A percentile compares a stretch with the other conserved stretches of the same genome.
phyloP scores from a whole-genome alignment of 257 asterid species.

The Sherardia arvensis region DNA sequence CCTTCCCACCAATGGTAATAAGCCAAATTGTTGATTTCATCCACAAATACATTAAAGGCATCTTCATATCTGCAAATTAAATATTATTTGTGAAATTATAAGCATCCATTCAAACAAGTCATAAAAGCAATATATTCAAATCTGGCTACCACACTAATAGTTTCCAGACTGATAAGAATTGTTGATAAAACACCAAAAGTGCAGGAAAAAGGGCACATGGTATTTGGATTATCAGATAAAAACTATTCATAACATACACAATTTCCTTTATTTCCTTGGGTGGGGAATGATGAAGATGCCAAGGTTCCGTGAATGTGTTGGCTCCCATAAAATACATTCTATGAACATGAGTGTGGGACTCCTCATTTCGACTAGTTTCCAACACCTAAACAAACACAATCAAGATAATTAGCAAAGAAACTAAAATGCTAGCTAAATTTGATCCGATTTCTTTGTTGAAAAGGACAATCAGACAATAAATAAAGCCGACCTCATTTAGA shows the following conservation, averaged over 20 bases:
- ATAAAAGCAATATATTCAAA: neutral
- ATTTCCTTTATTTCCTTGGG: slow-evolving; percentile 77
- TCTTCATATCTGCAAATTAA: slow-evolving; percentile 70
- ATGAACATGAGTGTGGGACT: slow-evolving; percentile 73
- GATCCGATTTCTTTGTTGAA: neutral
- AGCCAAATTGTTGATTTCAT: slow-evolving; percentile 72
- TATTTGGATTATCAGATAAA: neutral
- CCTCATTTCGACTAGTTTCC: slow-evolving; percentile 83
- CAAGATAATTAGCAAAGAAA: neutral
- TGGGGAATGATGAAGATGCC: slow-evolving; percentile 87
- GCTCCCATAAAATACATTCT: slow-evolving; percentile 81
- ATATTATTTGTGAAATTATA: slow-evolving; percentile 9
- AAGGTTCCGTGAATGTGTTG: slow-evolving; percentile 78
- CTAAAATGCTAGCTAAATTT: neutral
- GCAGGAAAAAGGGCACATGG: neutral
- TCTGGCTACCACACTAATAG: neutral
- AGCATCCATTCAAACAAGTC: neutral
- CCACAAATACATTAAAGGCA: slow-evolving; percentile 81
- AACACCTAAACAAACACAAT: slow-evolving; percentile 42
- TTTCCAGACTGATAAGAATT: neutral
- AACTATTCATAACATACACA: slow-evolving; percentile 46
- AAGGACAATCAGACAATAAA: neutral
- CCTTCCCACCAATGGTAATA: slow-evolving; percentile 97
- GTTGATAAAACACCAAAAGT: neutral
- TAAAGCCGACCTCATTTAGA: slow-evolving; percentile 55